Conservation (phyloP, 495 filamentous ascomycete genomes). For the Lepidopterella palustris region DNA sequence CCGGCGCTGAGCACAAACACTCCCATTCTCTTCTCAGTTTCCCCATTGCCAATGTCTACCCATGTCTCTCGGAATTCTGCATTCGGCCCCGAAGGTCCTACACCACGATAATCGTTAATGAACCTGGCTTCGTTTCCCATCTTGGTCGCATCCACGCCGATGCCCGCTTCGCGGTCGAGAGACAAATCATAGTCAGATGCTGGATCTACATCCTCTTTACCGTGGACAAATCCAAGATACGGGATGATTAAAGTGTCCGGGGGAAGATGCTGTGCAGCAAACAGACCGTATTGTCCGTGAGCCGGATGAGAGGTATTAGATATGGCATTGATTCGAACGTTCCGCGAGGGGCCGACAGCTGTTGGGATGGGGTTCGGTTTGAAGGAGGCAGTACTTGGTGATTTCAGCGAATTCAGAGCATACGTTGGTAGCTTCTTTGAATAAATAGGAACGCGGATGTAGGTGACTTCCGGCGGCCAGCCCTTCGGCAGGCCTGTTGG, state of each 20-base stretch:
- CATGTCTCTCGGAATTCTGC: slow-evolving; percentile 52
- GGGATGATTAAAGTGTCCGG: slow-evolving; percentile 55
- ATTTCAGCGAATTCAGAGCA: slow-evolving; percentile 25
- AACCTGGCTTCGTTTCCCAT: slow-evolving; percentile 65
- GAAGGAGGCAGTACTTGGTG: slow-evolving; percentile 27
- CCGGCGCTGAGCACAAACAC: slow-evolving; percentile 56
- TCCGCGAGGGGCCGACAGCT: slow-evolving; percentile 38
- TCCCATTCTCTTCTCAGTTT: slow-evolving; percentile 47
- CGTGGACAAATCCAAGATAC: slow-evolving; percentile 60
- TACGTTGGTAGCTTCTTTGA: slow-evolving; percentile 37
- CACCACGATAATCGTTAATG: slow-evolving; percentile 68
- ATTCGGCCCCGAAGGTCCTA: slow-evolving; percentile 46
- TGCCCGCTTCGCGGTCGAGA: slow-evolving; percentile 49
- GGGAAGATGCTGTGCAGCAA: slow-evolving; percentile 50
- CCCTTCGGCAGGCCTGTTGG: slow-evolving; percentile 40
- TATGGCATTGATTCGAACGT: slow-evolving; percentile 52
- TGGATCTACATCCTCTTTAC: slow-evolving; percentile 40
- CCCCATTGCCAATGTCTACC: slow-evolving; percentile 27
- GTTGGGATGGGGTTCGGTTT: slow-evolving; percentile 1
- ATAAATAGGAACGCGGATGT: slow-evolving; percentile 47
- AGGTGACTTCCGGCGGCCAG: slow-evolving; percentile 52
- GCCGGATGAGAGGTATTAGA: slow-evolving; percentile 53
- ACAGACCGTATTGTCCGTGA: slow-evolving; percentile 57
- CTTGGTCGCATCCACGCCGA: slow-evolving; percentile 58
- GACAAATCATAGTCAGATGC: slow-evolving; percentile 61